Base-by-base conservation (phyloP, 208 protist species). In the Trypanosoma scelopori region DNA sequence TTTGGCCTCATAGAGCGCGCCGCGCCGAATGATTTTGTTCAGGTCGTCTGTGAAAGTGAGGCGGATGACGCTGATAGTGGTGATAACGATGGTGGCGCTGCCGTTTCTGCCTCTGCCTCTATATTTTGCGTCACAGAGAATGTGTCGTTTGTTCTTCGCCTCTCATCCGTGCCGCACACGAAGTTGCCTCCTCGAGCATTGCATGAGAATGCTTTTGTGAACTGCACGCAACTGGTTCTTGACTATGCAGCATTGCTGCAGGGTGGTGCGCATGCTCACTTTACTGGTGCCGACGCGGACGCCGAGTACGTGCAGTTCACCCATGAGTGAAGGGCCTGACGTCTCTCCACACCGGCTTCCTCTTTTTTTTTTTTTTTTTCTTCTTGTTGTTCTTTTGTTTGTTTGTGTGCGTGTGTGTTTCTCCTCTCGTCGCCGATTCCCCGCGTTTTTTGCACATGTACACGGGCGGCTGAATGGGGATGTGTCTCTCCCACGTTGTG, bases 1-100 rank as follows among this genome's bases (percentile, higher is more conserved):
- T 70, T 70, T 70, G 65, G 65, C n/a, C 65, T 70, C 35, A 27
- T 70, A 46, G 55, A 70, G 37, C 65, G 65, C 23, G 9, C 55
- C 12, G 41, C 65, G 15, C 65, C 65, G 6, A 61, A 61, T 3
- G 55, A 70, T 30, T 52, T 63, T 37, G 13, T 70, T 46, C 65
- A 70, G 25, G 13, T 63, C 11, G 47, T 56, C 16, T 46, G n/a
- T 4, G 65, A 69, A 42, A 47, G 35, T 32, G 50, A 48, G 28
- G 42, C n/a, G 11, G 18, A 27, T 15, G 27, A 52, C 28, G 41
- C 28, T 57, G 5, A 1, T 47, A 43, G n/a, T 46, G 42, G 3
- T 50, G 50, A 28, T 5, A 32, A 58, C 2, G 22, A 23, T 13
- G 50, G 39, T 45, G 27, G 4, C 39, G 20, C 6, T 42, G 42